Conservation (phyloP, 495 filamentous ascomycete genomes). For the Talaromyces borbonicus region DNA sequence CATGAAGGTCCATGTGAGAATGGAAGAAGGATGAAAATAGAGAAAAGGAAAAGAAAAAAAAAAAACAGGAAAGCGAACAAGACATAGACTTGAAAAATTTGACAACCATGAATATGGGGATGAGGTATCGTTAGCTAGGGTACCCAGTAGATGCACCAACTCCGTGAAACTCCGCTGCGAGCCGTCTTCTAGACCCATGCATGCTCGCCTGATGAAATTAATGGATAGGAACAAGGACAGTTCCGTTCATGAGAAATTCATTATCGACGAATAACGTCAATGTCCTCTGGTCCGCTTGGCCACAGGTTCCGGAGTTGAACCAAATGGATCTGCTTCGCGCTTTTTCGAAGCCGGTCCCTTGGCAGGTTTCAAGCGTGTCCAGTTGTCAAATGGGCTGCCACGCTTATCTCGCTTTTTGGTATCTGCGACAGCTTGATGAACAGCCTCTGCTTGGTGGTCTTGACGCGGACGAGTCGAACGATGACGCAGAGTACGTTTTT, state of each 20-base stretch:
- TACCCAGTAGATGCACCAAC: neutral
- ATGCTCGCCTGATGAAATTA: neutral
- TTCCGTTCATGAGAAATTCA: neutral
- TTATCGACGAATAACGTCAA: neutral
- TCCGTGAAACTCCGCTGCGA: constrained; percentile 1
- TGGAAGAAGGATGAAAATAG: neutral
- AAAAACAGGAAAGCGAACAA: neutral
- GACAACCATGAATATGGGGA: neutral
- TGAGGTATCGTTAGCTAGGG: neutral
- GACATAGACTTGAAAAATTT: neutral
- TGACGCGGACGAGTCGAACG: constrained; percentile 19
- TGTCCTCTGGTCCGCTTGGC: constrained; percentile 22
- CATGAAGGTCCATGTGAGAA: neutral
- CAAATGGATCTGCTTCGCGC: constrained; percentile 19
- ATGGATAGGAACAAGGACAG: neutral
- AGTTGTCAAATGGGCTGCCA: constrained; percentile 55
- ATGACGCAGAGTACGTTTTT: constrained; percentile 19
- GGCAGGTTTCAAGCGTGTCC: constrained; percentile 49
- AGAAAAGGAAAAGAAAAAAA: neutral
- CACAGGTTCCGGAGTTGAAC: constrained; percentile 17
- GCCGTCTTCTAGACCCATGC: neutral
- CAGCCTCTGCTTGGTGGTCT: constrained; percentile 16
- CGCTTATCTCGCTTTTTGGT: constrained; percentile 27
- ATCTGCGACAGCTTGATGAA: constrained; percentile 24
- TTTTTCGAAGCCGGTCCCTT: constrained; percentile 19